Base-by-base conservation (phyloP, 1,284 basidiomycete genomes). In the Lentinus polychrous region DNA sequence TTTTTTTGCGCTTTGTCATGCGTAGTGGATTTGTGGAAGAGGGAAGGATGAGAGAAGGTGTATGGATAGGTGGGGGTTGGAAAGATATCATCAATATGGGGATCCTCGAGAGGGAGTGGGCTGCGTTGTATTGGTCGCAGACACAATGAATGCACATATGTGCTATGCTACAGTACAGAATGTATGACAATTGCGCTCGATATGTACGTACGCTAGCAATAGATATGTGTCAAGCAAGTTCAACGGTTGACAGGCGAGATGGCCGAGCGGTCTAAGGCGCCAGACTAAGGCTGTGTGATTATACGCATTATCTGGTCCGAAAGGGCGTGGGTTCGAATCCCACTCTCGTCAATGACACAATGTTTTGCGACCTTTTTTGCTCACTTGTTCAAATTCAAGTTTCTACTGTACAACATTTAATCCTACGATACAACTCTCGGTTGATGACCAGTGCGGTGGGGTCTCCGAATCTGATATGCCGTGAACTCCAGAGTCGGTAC, bases 241-340 rank as follows among this genome's bases (percentile, higher is more conserved):
- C n/a, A n/a, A n/a, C n/a, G n/a, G n/a, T n/a, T n/a, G n/a, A n/a
- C n/a, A n/a, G 39, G 39, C 39, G 78, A 81, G 81, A 83, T 84
- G 82, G 81, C 81, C 83, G 82, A 85, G 82, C 80, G 81, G 81
- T 86, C 83, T 79, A 83, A 85, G 82, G 82, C 81, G 81, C 81
- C 79, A 27, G 27, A 27, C 27, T 5, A 4, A 27, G 27, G 4
- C 27, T 27, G 10, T 5, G 27, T 27, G 27, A 27, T 10, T 10
- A 5, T 27, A 10, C 27, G 27, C n/a, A n/a, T n/a, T n/a, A 27
- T 27, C 4, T 10, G 27, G 27, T 27, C 27, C 27, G 5, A 5
- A 27, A 5, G 27, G 10, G 10, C 27, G 27, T 27, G 10, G 27
- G 5, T 27, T 27, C 27, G 4, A 27, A n/a, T n/a, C n/a, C n/a